Evolutionary conservation across 2,329 filamentous ascomycete species (phyloP), one percentile per base, ranked within the genome.

Genomic region (Exophiala mesophila): DNA sequence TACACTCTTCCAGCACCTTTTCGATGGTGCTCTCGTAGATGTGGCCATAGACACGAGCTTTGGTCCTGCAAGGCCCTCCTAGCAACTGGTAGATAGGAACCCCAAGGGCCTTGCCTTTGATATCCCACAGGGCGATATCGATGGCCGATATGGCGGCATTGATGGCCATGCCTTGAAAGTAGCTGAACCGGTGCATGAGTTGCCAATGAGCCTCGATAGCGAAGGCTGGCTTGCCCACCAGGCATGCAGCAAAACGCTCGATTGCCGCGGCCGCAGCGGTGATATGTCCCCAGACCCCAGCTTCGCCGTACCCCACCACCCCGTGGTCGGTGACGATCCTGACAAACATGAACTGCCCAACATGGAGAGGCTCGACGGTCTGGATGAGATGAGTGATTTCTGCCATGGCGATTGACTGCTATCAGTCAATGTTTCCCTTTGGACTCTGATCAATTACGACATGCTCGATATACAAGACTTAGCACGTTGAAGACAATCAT

Each of bases 141-240:
- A 89, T 78, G 3, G 84, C 85, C 0, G 82, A 77, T 10, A 88
- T 64, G 1, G 83, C 85, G 51, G 79, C 84, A 82, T 88, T 88
- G 50, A 88, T 80, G 7, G 88, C 83, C 0, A 84, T 81, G 0
- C 84, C 85, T 2, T 84, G 83, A 18, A 85, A 72, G 61, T 88
- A 88, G 62, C 38, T 42, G 88, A 89, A 1, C 76, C 76, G 32
- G 75, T 69, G 32, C 84, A 74, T 76, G 79, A 88, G 20, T 76
- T 76, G 53, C 85, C 85, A 88, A 44, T 88, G 81, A 47, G 87
- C 80, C 57, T 88, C 84, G 50, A 88, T 88, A 33, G 86, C 78
- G 19, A 46, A 46, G 9, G 44, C 44, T 17, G 6, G 13, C 26
- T 46, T 46, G 9, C 44, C 44, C 5, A 42, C 29, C 26, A 46